A percentile compares a stretch with the other conserved stretches of the same genome.
phyloP scores from a whole-genome alignment of 176 grass and related monocot species.

The bread wheat (Triticum aestivum) region IWGSC_CS_RefSeq_v2.1 NC_057801.1:650407196-650407695 shows the following conservation, averaged over 20 bases:
- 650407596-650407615: conserved; percentile 60
- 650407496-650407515: conserved; percentile 50
- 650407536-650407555: conserved; percentile 38
- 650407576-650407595: conserved; percentile 66
- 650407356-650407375: background rate
- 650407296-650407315: conserved; percentile 32
- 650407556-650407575: conserved; percentile 46
- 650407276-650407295: conserved; percentile 50
- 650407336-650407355: conserved; percentile 44
- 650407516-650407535: conserved; percentile 49
- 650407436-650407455: conserved; percentile 57
- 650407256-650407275: conserved; percentile 56
- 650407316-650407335: conserved; percentile 36
- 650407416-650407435: conserved; percentile 35
- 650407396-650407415: conserved; percentile 14
- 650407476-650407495: conserved; percentile 38
- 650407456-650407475: conserved; percentile 33
- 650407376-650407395: background rate
- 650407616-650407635: conserved; percentile 48
- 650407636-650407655: conserved; percentile 58
- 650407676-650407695: conserved; percentile 1
- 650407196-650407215: conserved; percentile 46
- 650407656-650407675: background rate
- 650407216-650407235: conserved; percentile 48
- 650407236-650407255: conserved; percentile 73